phyloP scores from a whole-genome alignment of 768 basidiomycete genomes.

The Auriscalpium orientale region DNA sequence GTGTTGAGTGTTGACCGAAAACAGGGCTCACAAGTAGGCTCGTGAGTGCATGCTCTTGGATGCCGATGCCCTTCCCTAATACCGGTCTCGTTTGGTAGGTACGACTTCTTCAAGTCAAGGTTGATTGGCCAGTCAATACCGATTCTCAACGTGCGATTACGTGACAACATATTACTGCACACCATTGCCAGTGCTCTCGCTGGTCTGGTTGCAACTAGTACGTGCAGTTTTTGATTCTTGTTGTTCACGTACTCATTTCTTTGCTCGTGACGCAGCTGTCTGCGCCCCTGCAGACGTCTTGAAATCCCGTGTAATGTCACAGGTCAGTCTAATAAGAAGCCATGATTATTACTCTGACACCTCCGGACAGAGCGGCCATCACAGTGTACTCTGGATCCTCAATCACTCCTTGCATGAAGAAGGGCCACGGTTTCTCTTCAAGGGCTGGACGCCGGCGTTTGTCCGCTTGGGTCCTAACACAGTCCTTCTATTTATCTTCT shows the following conservation, averaged over 20 bases:
- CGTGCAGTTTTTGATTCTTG: slow-evolving; percentile 17
- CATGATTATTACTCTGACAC: not conserved
- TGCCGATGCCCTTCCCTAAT: not conserved
- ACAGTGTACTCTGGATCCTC: slow-evolving; percentile 44
- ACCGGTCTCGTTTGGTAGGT: slow-evolving; percentile 33
- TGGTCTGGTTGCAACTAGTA: slow-evolving; percentile 74
- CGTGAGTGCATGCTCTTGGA: slow-evolving; percentile 41
- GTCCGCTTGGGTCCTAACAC: slow-evolving; percentile 80
- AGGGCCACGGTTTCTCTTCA: slow-evolving; percentile 73
- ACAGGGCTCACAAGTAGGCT: slow-evolving; percentile 76
- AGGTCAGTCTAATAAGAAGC: slow-evolving; percentile 35
- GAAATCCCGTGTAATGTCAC: slow-evolving; percentile 70
- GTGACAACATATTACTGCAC: slow-evolving; percentile 62
- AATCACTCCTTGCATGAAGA: slow-evolving; percentile 58
- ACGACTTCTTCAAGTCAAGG: slow-evolving; percentile 66
- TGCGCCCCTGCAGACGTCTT: slow-evolving; percentile 76
- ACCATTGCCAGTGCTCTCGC: slow-evolving; percentile 59
- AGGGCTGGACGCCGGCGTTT: slow-evolving; percentile 87
- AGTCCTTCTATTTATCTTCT: slow-evolving; percentile 77
- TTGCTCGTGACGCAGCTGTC: slow-evolving; percentile 42
- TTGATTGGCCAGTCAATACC: slow-evolving; percentile 48
- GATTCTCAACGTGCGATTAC: slow-evolving; percentile 49
- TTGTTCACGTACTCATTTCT: slow-evolving; percentile 1
- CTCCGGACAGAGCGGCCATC: slow-evolving; percentile 39
- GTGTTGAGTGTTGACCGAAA: slow-evolving; percentile 1